Conservation (phyloP, 176 grass and related monocot species). For the Neostapfia colusana region DNA sequence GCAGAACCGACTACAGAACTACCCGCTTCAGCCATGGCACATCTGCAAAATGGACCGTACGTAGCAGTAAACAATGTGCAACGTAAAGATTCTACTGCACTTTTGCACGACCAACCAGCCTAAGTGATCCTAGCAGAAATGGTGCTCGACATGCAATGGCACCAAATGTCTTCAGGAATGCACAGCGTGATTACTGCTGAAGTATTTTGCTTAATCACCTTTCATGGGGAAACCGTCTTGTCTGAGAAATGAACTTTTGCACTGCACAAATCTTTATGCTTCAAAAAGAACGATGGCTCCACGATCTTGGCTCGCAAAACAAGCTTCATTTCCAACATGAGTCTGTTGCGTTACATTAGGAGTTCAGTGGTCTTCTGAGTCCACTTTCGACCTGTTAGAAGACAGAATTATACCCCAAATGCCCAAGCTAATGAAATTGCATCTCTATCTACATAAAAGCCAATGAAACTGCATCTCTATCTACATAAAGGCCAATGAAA, state of each 20-base stretch:
- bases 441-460: not conserved
- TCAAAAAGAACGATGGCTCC: slow-evolving; percentile 12
- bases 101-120: slow-evolving; percentile 5
- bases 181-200: not conserved
- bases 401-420: slow-evolving; percentile 7
- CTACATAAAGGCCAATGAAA: not conserved
- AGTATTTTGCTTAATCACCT: slow-evolving; percentile 26
- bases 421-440: not conserved
- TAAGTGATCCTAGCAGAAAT: not conserved
- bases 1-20: not conserved
- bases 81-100: not conserved
- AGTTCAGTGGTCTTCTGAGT: slow-evolving; percentile 60
- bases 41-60: slow-evolving; percentile 22
- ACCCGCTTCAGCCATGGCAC: not conserved
- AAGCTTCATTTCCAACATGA: slow-evolving; percentile 9
- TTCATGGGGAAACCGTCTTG: not conserved
- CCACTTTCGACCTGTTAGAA: slow-evolving; percentile 51
- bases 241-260: slow-evolving; percentile 21
- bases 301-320: slow-evolving; percentile 20
- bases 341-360: slow-evolving; percentile 9
- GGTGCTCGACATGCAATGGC: slow-evolving; percentile 13
- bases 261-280: slow-evolving; percentile 40
- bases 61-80: slow-evolving; percentile 5
- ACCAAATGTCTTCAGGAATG: slow-evolving; percentile 26
- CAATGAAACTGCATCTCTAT: not conserved